Percentiles rank a stretch among this genome's conserved stretches.
Conservation (phyloP, 2,329 filamentous ascomycete species). For the Cytospora schulzeri region DNA sequence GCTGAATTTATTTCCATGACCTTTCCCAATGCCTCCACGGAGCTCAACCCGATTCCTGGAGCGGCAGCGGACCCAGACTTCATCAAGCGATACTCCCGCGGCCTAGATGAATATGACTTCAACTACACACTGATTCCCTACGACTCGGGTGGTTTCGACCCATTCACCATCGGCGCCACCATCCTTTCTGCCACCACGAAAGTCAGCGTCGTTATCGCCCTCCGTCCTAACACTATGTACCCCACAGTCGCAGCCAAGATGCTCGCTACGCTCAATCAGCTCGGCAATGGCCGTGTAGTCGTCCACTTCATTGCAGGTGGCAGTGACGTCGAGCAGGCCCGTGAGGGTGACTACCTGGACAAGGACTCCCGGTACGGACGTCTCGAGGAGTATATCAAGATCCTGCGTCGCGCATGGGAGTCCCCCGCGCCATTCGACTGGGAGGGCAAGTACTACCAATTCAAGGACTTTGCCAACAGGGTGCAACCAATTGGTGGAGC, state of each 20-base stretch:
- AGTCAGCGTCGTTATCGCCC: conserved; percentile 62
- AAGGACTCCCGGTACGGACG: conserved; percentile 61
- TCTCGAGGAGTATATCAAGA: conserved; percentile 63
- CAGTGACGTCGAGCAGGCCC: conserved; percentile 60
- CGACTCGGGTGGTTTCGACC: conserved; percentile 56
- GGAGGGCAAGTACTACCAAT: conserved; percentile 61
- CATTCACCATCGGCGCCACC: conserved; percentile 61
- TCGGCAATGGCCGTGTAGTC: conserved; percentile 58
- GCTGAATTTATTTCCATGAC: conserved; percentile 62
- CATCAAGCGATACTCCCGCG: conserved; percentile 57
- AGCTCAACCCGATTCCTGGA: conserved; percentile 54
- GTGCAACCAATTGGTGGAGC: conserved; percentile 54
- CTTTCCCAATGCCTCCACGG: conserved; percentile 59
- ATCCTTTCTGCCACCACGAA: conserved; percentile 60
- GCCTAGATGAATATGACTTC: conserved; percentile 61
- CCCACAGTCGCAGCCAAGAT: conserved; percentile 65
- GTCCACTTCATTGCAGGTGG: conserved; percentile 67
- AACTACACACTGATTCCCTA: conserved; percentile 66
- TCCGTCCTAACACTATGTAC: conserved; percentile 63
- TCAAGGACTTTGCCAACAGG: conserved; percentile 58
- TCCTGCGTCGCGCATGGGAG: conserved; percentile 60
- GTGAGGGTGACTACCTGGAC: conserved; percentile 60
- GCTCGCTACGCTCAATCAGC: conserved; percentile 62
- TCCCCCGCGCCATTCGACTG: conserved; percentile 62
- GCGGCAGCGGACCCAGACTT: conserved; percentile 57